A percentile compares a stretch with the other conserved stretches of the same genome.
Conservation (phyloP, 2,329 filamentous ascomycete genomes). For the Neofusicoccum ribis region DNA sequence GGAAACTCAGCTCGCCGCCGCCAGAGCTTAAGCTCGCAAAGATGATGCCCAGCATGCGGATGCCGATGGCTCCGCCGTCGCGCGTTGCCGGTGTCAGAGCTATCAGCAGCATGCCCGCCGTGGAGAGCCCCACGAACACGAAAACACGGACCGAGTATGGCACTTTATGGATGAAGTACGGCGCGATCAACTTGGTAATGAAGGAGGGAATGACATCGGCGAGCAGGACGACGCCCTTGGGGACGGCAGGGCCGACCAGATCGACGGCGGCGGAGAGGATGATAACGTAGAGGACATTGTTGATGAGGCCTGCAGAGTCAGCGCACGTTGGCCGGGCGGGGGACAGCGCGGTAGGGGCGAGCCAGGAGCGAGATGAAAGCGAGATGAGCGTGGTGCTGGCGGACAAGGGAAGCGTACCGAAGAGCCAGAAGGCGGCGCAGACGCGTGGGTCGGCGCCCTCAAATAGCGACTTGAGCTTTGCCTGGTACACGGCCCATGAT, state of each 20-base stretch:
- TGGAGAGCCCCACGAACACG: constrained; percentile 72
- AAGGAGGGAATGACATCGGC: constrained; percentile 92
- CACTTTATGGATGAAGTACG: constrained; percentile 89
- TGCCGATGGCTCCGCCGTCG: constrained; percentile 61
- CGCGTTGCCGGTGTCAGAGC: constrained; percentile 70
- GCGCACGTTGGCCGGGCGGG: background rate
- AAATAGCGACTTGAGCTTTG: constrained; percentile 64
- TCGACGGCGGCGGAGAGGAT: constrained; percentile 94
- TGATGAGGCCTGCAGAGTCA: constrained; percentile 69
- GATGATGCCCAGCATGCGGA: constrained; percentile 80
- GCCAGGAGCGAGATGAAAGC: background rate
- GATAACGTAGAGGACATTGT: constrained; percentile 97
- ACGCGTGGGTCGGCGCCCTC: constrained; percentile 70
- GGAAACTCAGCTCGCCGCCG: constrained; percentile 84
- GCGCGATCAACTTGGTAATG: constrained; percentile 80
- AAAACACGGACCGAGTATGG: constrained; percentile 77
- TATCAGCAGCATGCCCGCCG: constrained; percentile 85
- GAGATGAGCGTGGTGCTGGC: background rate
- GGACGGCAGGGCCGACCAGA: constrained; percentile 81
- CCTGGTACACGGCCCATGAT: constrained; percentile 73
- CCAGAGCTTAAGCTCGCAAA: constrained; percentile 84
- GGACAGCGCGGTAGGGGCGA: background rate
- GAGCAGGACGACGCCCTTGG: constrained; percentile 89
- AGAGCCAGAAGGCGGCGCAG: constrained; percentile 85
- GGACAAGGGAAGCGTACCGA: constrained; percentile 68